Percentiles rank a stretch among this genome's conserved stretches.
Evolutionary conservation across 139 green algal genomes (phyloP).

Genomic region (Gonium pectorale): DNA sequence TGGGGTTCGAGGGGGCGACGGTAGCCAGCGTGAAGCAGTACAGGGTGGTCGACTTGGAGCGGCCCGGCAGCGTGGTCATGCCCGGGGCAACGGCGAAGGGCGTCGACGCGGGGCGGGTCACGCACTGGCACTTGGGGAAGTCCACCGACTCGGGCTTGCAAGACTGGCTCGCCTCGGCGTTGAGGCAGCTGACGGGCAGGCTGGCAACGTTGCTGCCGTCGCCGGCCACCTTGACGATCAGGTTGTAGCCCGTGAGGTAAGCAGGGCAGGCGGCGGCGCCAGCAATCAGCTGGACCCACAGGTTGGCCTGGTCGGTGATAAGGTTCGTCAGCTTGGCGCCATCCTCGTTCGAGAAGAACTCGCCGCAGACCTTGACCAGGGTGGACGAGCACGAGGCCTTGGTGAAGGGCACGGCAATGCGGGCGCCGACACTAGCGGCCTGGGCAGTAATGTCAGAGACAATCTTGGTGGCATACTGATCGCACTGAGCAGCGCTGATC

Average conservation of each 20-base stretch:
- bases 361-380: conserved; percentile 7
- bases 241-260: conserved; percentile 5
- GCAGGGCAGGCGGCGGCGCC: background rate
- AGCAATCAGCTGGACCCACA: background rate
- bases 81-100: background rate
- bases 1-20: background rate
- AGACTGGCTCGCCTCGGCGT: background rate
- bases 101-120: background rate
- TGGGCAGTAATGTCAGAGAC: background rate
- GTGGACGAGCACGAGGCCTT: background rate
- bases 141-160: background rate
- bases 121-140: background rate
- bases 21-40: conserved; percentile 7
- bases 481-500: background rate
- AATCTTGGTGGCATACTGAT: background rate
- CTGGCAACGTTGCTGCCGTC: background rate
- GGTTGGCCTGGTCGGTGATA: background rate
- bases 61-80: background rate
- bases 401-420: background rate
- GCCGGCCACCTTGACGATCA: background rate
- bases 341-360: background rate
- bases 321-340: background rate
- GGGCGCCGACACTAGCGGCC: background rate
- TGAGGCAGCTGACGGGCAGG: background rate
- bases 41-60: background rate